Percentiles rank a stretch among this genome's conserved stretches.
Evolutionary conservation across 2,329 filamentous ascomycete genomes (phyloP).

Genomic region (Pseudovirgaria hyperparasitica): DNA sequence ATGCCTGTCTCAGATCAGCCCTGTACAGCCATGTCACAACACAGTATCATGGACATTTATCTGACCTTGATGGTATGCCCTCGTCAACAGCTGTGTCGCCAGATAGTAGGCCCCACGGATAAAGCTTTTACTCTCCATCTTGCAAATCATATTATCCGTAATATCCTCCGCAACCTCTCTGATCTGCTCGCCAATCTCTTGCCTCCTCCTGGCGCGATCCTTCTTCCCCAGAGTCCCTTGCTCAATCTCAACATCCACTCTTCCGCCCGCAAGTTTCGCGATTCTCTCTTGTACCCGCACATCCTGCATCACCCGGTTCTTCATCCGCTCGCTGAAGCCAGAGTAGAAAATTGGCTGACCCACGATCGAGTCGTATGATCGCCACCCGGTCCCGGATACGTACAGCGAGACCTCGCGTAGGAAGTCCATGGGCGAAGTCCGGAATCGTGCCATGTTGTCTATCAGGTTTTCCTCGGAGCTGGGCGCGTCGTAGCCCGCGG

Average conservation of each 20-base stretch:
- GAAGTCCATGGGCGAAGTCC: conserved; percentile 61
- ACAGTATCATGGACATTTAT: neutral
- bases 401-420: conserved; percentile 88
- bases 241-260: conserved; percentile 62
- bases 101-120: conserved; percentile 89
- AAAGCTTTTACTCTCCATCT: conserved; percentile 90
- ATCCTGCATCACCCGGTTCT: conserved; percentile 59
- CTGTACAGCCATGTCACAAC: neutral
- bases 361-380: conserved; percentile 79
- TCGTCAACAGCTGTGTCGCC: conserved; percentile 71
- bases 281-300: conserved; percentile 65
- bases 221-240: conserved; percentile 51
- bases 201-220: conserved; percentile 41
- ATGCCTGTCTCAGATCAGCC: conserved; percentile 41
- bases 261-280: conserved; percentile 58
- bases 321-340: conserved; percentile 88
- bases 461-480: conserved; percentile 55
- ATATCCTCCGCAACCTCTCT: conserved; percentile 72
- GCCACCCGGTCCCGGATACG: conserved; percentile 88
- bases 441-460: conserved; percentile 78
- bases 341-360: conserved; percentile 89
- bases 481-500: conserved; percentile 26
- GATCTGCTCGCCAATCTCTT: conserved; percentile 60
- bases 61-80: conserved; percentile 83
- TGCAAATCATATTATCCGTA: conserved; percentile 96